Percentiles rank a stretch among this genome's conserved stretches.
These are phyloP conservation scores for Quercus cerris DNA, from an alignment of 306 rosid genomes.

Conservation along the genomic window DNA sequence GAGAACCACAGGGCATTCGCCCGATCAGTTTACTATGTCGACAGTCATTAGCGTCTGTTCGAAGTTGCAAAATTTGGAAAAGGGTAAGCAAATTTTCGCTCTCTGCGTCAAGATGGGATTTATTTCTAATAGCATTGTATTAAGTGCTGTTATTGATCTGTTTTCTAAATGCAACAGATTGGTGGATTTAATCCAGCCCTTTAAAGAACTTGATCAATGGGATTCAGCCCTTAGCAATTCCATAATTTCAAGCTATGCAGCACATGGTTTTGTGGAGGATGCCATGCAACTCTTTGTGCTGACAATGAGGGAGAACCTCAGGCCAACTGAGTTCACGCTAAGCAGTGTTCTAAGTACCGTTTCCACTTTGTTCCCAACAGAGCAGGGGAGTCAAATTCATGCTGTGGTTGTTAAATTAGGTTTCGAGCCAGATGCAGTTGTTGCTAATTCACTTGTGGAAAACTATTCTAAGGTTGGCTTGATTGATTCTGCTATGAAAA, in stretches of 20 bases:
- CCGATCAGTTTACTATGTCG: slow-evolving; percentile 71
- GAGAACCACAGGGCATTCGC: slow-evolving; percentile 41
- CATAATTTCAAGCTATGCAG: slow-evolving; percentile 77
- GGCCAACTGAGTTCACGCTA: slow-evolving; percentile 65
- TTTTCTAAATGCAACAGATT: slow-evolving; percentile 88
- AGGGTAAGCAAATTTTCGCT: slow-evolving; percentile 77
- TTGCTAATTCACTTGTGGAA: slow-evolving; percentile 64
- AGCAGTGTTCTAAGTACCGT: slow-evolving; percentile 64
- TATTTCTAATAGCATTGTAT: slow-evolving; percentile 65
- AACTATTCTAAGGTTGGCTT: slow-evolving; percentile 71
- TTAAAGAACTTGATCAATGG: slow-evolving; percentile 52
- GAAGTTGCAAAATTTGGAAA: slow-evolving; percentile 53
- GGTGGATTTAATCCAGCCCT: slow-evolving; percentile 57
- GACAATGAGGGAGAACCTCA: slow-evolving; percentile 59
- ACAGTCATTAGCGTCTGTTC: slow-evolving; percentile 61
- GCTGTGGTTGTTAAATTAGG: slow-evolving; percentile 63
- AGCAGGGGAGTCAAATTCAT: slow-evolving; percentile 65
- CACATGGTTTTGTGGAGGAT: slow-evolving; percentile 47
- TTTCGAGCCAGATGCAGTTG: slow-evolving; percentile 58
- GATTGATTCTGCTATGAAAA: slow-evolving; percentile 45
- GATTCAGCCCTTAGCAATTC: slow-evolving; percentile 63
- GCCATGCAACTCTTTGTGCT: slow-evolving; percentile 53
- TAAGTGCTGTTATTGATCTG: slow-evolving; percentile 79
- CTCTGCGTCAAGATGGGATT: slow-evolving; percentile 73
- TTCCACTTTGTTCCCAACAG: slow-evolving; percentile 48